phyloP scores from a whole-genome alignment of 2,329 filamentous ascomycete genomes.

The Nemania sp. region DNA sequence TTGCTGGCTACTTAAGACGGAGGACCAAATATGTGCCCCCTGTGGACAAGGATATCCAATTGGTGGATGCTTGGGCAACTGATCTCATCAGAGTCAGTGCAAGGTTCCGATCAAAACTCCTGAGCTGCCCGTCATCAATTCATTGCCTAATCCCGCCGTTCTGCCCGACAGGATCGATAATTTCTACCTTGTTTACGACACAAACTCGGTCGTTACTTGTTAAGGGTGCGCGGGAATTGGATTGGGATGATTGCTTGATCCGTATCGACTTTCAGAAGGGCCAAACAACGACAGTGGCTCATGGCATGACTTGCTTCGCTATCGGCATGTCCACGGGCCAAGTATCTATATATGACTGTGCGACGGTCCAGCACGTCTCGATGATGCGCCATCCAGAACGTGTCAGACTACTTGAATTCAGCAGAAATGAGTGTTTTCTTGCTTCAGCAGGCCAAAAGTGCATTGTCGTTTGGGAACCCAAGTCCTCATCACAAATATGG shows the following conservation, averaged over 20 bases:
- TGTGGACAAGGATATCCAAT: slow-evolving; percentile 27
- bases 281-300: slow-evolving; percentile 31
- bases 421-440: slow-evolving; percentile 27
- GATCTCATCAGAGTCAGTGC: slow-evolving; percentile 40
- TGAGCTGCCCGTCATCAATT: slow-evolving; percentile 40
- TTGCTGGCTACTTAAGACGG: slow-evolving; percentile 37
- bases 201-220: slow-evolving; percentile 20
- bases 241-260: slow-evolving; percentile 42
- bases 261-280: slow-evolving; percentile 36
- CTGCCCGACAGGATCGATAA: slow-evolving; percentile 40
- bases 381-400: slow-evolving; percentile 34
- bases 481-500: slow-evolving; percentile 14
- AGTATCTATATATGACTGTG: slow-evolving; percentile 36
- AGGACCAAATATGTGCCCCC: slow-evolving; percentile 32
- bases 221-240: slow-evolving; percentile 7
- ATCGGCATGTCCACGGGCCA: slow-evolving; percentile 38
- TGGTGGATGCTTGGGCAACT: slow-evolving; percentile 37
- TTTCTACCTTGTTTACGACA: slow-evolving; percentile 30
- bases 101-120: slow-evolving; percentile 39
- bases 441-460: slow-evolving; percentile 19
- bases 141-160: slow-evolving; percentile 39
- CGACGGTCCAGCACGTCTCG: slow-evolving; percentile 28
- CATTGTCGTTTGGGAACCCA: slow-evolving; percentile 19
- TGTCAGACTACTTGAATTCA: slow-evolving; percentile 33
- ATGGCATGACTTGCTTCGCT: slow-evolving; percentile 36